Evolutionary conservation across 345 rosid genomes (phyloP).

Genomic region (Brassica carinata): DNA sequence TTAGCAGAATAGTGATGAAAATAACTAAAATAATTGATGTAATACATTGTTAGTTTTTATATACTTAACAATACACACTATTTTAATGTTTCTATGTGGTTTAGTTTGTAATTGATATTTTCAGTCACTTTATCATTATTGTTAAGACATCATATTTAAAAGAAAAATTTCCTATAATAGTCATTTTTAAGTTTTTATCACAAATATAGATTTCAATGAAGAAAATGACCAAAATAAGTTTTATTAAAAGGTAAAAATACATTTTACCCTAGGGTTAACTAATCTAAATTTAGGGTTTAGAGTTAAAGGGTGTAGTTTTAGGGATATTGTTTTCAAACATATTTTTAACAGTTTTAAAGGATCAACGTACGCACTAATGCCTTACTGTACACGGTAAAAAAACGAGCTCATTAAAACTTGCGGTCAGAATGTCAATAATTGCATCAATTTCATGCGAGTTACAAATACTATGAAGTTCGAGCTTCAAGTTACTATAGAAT

Average conservation of each 20-base stretch:
- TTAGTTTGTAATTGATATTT: not conserved
- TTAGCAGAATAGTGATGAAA: not conserved
- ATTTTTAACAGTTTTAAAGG: not conserved
- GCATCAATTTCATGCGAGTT: slow-evolving; percentile 42
- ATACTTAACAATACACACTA: not conserved
- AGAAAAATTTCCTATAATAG: too few species aligned
- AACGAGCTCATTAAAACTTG: slow-evolving; percentile 11
- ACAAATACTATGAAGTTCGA: slow-evolving; percentile 21
- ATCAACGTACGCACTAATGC: not conserved
- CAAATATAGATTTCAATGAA: too few species aligned
- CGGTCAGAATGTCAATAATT: slow-evolving; percentile 29
- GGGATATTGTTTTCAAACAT: not conserved
- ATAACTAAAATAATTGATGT: not conserved
- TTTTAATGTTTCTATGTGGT: not conserved
- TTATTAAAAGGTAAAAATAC: too few species aligned
- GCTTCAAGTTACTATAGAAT: slow-evolving; percentile 33
- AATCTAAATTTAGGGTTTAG: too few species aligned
- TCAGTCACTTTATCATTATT: not conserved
- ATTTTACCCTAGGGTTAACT: too few species aligned
- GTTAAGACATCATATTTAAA: not conserved
- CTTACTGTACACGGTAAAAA: slow-evolving; percentile 9
- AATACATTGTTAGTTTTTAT: not conserved
- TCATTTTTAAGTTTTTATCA: too few species aligned
- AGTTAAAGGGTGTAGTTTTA: too few species aligned
- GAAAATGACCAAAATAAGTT: too few species aligned